A percentile compares a stretch with the other conserved stretches of the same genome.
Evolutionary conservation across 164 flowering plant genomes (phyloP).

Genomic region (Euptelea pleiosperma): DNA sequence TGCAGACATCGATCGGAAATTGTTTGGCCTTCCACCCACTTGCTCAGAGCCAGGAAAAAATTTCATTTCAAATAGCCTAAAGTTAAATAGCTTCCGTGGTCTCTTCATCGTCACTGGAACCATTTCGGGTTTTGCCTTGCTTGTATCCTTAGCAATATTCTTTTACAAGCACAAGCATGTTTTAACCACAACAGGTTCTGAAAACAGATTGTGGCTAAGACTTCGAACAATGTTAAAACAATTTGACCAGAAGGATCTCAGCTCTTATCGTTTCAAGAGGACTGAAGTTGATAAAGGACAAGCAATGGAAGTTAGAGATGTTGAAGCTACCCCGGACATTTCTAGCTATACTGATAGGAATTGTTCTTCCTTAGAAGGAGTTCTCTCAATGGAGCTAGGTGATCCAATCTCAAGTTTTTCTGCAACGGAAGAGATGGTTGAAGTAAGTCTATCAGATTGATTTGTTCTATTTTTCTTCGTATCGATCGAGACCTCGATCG

Average conservation of each 20-base stretch:
- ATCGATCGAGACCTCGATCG: too few relatives aligned
- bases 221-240: neutral
- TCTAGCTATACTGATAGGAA: too few relatives aligned
- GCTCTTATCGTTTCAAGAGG: neutral
- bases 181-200: neutral
- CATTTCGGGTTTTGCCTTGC: neutral
- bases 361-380: too few relatives aligned
- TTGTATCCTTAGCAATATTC: neutral
- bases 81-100: conserved; percentile 11
- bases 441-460: too few relatives aligned
- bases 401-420: too few relatives aligned
- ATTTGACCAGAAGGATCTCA: neutral
- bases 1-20: conserved; percentile 7
- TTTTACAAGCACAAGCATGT: neutral
- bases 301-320: too few relatives aligned
- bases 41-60: conserved; percentile 1
- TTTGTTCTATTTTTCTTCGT: too few relatives aligned
- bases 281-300: too few relatives aligned
- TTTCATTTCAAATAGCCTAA: conserved; percentile 10
- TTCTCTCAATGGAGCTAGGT: too few relatives aligned
- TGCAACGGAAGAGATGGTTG: too few relatives aligned
- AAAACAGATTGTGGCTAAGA: neutral
- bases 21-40: conserved; percentile 4
- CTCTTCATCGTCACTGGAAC: conserved; percentile 12
- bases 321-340: too few relatives aligned